phyloP scores from a whole-genome alignment of 1,284 basidiomycete species.

The Tetrapyrgos nigripes region DNA sequence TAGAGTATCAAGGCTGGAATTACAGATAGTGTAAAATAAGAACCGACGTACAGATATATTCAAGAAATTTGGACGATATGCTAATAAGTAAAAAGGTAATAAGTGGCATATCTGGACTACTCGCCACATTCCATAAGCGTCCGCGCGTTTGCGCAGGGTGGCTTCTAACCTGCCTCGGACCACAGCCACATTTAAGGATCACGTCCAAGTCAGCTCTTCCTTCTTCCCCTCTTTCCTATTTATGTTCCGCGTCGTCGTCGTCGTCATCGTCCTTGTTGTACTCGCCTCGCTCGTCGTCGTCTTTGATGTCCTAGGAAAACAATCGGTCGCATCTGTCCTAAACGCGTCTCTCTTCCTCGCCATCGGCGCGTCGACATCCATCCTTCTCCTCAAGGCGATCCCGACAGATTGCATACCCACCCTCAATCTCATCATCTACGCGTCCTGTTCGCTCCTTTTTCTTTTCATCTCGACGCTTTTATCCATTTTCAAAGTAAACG shows the following conservation, averaged over 20 bases:
- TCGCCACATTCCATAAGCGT: no score
- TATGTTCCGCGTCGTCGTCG: slow-evolving; percentile 4
- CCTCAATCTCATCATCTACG: background rate
- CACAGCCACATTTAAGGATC: no score
- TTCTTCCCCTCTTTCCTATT: background rate
- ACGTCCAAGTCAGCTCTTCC: no score
- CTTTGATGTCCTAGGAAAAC: background rate
- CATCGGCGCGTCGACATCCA: background rate
- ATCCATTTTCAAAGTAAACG: background rate
- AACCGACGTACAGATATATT: no score
- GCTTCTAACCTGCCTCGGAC: no score
- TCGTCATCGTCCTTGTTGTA: slow-evolving; percentile 4
- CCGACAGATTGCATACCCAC: background rate
- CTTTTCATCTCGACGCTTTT: background rate
- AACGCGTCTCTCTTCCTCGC: background rate
- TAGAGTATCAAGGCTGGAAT: no score
- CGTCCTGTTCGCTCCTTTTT: background rate
- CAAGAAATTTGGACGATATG: no score
- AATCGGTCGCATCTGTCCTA: background rate
- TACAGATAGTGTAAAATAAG: no score
- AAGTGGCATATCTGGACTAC: no score
- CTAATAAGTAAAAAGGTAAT: no score
- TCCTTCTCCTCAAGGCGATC: background rate
- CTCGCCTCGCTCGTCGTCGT: slow-evolving; percentile 1
- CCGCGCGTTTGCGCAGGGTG: no score